A percentile compares a stretch with the other conserved stretches of the same genome.
Conservation (phyloP, 2,329 filamentous ascomycete genomes). For the Chlorencoelia australis region DNA sequence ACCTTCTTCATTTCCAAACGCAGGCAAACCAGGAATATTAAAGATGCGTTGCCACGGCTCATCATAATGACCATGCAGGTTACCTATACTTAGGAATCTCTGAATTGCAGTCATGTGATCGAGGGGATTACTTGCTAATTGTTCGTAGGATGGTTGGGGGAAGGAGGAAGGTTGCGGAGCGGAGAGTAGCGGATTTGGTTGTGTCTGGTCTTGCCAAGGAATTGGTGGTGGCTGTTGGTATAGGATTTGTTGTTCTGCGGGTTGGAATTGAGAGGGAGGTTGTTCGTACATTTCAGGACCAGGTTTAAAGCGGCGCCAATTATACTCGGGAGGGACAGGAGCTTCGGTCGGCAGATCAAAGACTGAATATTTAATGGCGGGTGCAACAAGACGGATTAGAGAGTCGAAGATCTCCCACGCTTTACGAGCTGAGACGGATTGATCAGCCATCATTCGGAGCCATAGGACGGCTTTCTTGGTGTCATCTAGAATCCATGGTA, state of each 20-base stretch:
- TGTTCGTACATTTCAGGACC: too few species aligned
- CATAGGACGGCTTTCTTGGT: slow-evolving; percentile 18
- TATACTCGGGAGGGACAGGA: slow-evolving; percentile 15
- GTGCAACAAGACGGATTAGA: slow-evolving; percentile 16
- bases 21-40: background rate
- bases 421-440: slow-evolving; percentile 19
- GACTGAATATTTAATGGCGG: slow-evolving; percentile 9
- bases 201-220: background rate
- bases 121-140: slow-evolving; percentile 8
- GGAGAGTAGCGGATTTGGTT: background rate
- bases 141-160: slow-evolving; percentile 1
- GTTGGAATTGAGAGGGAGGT: background rate
- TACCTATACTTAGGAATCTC: slow-evolving; percentile 12
- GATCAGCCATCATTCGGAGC: slow-evolving; percentile 15
- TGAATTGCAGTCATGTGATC: slow-evolving; percentile 10
- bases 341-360: slow-evolving; percentile 16
- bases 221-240: background rate
- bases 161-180: background rate
- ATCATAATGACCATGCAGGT: slow-evolving; percentile 18
- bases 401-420: slow-evolving; percentile 22
- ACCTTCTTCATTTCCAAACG: too few species aligned
- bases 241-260: background rate
- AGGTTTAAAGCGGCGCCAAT: slow-evolving; percentile 6
- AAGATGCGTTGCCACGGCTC: slow-evolving; percentile 13
- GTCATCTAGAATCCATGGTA: slow-evolving; percentile 16